Conservation (phyloP, 2,329 filamentous ascomycete genomes). For the Pyricularia sp. region DNA sequence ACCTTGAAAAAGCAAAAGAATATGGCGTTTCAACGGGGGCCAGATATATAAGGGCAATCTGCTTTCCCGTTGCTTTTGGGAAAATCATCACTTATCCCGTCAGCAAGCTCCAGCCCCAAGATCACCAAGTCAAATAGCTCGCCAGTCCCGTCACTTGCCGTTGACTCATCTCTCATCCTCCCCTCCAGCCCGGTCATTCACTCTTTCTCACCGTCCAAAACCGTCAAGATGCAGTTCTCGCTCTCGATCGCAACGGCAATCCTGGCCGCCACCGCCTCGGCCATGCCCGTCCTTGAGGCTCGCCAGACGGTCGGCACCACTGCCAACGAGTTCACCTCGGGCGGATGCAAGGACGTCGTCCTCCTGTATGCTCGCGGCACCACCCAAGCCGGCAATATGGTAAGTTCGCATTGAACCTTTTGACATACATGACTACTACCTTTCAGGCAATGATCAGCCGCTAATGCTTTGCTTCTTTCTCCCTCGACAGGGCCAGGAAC, state of each 20-base stretch:
- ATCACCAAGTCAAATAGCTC: background rate
- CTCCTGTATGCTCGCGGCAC: background rate
- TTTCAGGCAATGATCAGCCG: background rate
- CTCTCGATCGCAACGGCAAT: background rate
- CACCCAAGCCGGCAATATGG: background rate
- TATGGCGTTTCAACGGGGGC: background rate
- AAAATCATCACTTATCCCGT: background rate
- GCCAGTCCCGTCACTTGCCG: background rate
- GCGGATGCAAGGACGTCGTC: conserved; percentile 1
- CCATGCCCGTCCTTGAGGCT: background rate
- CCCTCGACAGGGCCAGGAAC: conserved; percentile 2
- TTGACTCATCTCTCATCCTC: background rate
- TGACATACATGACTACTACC: too few species aligned
- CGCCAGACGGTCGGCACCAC: background rate
- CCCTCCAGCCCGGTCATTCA: background rate
- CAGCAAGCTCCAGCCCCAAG: background rate
- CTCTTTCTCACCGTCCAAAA: background rate
- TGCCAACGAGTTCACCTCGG: background rate
- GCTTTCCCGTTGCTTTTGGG: background rate
- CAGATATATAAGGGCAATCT: background rate
- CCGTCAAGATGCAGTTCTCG: background rate
- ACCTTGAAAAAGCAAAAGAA: background rate
- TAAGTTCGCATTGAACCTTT: background rate
- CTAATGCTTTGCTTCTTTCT: background rate
- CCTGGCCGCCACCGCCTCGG: background rate